Evolutionary conservation across 2,329 filamentous ascomycete genomes (phyloP).

Genomic region (Grosmannia penicillata): DNA sequence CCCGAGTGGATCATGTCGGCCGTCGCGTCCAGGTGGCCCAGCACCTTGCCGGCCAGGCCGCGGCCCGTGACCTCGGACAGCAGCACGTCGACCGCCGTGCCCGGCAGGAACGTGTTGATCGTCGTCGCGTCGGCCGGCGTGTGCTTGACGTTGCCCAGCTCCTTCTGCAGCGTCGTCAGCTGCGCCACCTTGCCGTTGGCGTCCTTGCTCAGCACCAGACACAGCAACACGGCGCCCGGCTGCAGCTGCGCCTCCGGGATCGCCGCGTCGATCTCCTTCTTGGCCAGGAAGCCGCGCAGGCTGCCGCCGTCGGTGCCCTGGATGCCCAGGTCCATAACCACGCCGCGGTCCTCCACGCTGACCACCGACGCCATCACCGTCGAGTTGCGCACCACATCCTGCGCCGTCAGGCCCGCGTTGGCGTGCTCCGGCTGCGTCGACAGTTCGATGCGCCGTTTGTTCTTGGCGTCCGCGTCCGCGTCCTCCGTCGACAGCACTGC

Average conservation of each 20-base stretch:
- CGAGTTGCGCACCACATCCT: conserved; percentile 59
- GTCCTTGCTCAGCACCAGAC: conserved; percentile 60
- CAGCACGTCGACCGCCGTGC: conserved; percentile 76
- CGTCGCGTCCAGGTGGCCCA: conserved; percentile 82
- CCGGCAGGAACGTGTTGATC: conserved; percentile 80
- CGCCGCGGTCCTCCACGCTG: conserved; percentile 91
- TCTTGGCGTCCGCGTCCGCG: conserved; percentile 41
- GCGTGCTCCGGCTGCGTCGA: conserved; percentile 66
- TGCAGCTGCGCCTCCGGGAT: conserved; percentile 51
- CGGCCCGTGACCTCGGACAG: conserved; percentile 58
- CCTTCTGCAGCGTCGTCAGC: conserved; percentile 59
- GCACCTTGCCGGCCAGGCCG: conserved; percentile 78
- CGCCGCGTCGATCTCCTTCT: conserved; percentile 59
- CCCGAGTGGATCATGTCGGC: conserved; percentile 86
- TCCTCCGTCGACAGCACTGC: conserved; percentile 68
- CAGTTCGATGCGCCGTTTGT: conserved; percentile 72
- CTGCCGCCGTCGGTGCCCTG: conserved; percentile 44
- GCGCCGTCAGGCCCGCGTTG: conserved; percentile 59
- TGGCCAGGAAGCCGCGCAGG: conserved; percentile 73
- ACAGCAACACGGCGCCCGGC: conserved; percentile 74
- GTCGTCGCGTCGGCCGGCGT: conserved; percentile 65
- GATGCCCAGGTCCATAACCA: conserved; percentile 83
- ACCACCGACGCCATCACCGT: conserved; percentile 77
- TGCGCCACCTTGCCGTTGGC: conserved; percentile 75
- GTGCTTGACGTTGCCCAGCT: conserved; percentile 51